Base-by-base conservation (phyloP, 768 basidiomycete species). In the Rhizopogon roseolus region DNA sequence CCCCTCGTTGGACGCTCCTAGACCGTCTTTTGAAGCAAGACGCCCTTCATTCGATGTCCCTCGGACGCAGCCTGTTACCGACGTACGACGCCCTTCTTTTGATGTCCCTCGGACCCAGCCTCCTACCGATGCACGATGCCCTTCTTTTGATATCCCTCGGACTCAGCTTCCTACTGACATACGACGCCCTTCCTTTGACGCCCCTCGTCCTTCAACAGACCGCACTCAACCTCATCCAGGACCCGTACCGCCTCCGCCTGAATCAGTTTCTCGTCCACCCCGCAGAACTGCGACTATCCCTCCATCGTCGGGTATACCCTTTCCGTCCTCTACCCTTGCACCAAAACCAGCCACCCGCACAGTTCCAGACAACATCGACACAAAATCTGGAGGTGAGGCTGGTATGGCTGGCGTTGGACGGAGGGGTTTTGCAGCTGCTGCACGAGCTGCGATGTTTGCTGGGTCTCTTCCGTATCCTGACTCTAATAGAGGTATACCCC, bases 351-450 rank as follows among this genome's bases (percentile, higher is more conserved):
- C 58, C 8, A 43, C 17, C n/a, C 69, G 64, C 40, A 36, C 49
- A 10, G 3, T 54, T 19, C 60, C 17, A 25, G 36, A 28, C 9
- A 29, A 80, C 34, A 75, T 85, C 8, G 81, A 88, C 62, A 90
- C 88, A n/a, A 82, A 85, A 64, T 76, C 64, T 3, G 88, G 89
- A 4, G 89, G 89, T 6, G 82, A 76, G 50, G 89, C 88, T 8
- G 88, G 89, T 1, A 94, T 95, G 93, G 93, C 93, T 0, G 93
- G 93, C 8, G 91, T 95, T 6, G 93, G 93, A 7, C 74, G 93
- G 55, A 74, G 92, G 59, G 93, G 90, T 0, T 93, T 93, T 55
- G 77, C 76, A 11, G 88, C 91, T 16, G 88, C 81, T 9, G 83
- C 86, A 50, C 81, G 82, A 41, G 85, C 84, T 0, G 82, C 82